Evolutionary conservation across 2,329 filamentous ascomycete species (phyloP), one percentile per base, ranked within the genome.

Genomic region (Diaporthe eres): DNA sequence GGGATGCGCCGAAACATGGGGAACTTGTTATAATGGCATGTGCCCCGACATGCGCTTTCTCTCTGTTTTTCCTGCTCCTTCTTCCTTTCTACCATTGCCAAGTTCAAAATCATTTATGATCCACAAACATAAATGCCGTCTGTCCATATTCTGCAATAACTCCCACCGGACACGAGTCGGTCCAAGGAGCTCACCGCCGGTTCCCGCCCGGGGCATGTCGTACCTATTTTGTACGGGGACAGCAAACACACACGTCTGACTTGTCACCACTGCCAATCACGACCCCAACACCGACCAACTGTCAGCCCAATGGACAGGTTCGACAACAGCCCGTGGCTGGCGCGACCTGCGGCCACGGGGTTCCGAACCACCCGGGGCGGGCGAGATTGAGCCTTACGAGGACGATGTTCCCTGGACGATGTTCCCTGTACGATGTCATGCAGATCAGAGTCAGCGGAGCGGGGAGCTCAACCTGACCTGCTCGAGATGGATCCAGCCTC

Each of bases 1-100:
- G 65, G 42, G 31, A 22, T 70, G 65, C 49, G 65, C 65, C 65
- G 65, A 70, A 70, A 70, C 65, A 70, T 55, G 65, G 65, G 65
- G 49, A 31, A 70, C 25, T 13, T 19, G 34, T 53, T 53, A 68
- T 55, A 70, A 70, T 42, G 25, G 25, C 47, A 70, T 70, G 49
- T 70, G 65, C 65, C 65, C 65, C 65, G 2, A 25, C 65, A 42
- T 68, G 47, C 7, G 1, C 63, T 15, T 25, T n/a, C 8, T 28
- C 10, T 34, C 13, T 25, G 19, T 19, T 22, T 55, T 47, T 22
- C 37, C 22, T 39, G 8, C 4, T 17, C 22, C 49, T 4, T 9
- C 42, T 7, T 28, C 12, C n/a, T 22, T 55, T n/a, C 8, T 5
- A 39, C 22, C 49, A 39, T 19, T 7, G 65, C 47, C 65, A 39